A percentile compares a stretch with the other conserved stretches of the same genome.
These are phyloP conservation scores for Ogataea saltuana DNA, from an alignment of 805 yeast species.

Conservation along the genomic window DNA sequence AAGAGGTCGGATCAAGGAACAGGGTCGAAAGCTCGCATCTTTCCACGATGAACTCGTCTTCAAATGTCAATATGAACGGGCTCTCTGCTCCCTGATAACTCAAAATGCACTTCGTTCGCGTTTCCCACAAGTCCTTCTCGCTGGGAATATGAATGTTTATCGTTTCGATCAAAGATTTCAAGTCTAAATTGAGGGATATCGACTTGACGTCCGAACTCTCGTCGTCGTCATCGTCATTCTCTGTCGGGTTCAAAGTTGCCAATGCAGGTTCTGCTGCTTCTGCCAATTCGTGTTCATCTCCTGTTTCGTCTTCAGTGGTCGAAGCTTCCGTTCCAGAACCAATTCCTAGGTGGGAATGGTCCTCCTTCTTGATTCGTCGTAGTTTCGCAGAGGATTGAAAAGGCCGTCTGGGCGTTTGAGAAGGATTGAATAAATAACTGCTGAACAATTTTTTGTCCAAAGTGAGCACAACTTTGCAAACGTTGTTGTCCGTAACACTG, in stretches of 20 bases:
- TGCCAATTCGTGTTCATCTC: background rate
- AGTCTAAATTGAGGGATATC: constrained; percentile 43
- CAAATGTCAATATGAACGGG: constrained; percentile 56
- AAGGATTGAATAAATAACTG: constrained; percentile 32
- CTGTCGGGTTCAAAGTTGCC: too few relatives aligned
- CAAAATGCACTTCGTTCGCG: constrained; percentile 47
- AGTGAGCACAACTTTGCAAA: constrained; percentile 40
- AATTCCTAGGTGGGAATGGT: constrained; percentile 1
- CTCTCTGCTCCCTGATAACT: constrained; percentile 50
- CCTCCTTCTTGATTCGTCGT: constrained; percentile 10
- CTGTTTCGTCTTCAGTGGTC: constrained; percentile 4
- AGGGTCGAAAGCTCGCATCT: constrained; percentile 57
- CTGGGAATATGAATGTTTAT: constrained; percentile 42
- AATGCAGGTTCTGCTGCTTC: too few relatives aligned
- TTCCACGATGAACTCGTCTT: constrained; percentile 55
- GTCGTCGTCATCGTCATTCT: constrained; percentile 16
- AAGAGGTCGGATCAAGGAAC: constrained; percentile 23
- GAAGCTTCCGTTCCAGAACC: constrained; percentile 2
- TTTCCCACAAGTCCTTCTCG: constrained; percentile 26
- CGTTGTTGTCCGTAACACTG: constrained; percentile 47
- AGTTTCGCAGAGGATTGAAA: constrained; percentile 1
- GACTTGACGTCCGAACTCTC: background rate
- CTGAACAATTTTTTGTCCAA: constrained; percentile 40
- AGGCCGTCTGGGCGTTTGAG: background rate
- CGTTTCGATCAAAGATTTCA: constrained; percentile 51